Evolutionary conservation across 352 stramenopile genomes (phyloP), one percentile per base, ranked within the genome.

Genomic region (Phytopythium aichiense): DNA sequence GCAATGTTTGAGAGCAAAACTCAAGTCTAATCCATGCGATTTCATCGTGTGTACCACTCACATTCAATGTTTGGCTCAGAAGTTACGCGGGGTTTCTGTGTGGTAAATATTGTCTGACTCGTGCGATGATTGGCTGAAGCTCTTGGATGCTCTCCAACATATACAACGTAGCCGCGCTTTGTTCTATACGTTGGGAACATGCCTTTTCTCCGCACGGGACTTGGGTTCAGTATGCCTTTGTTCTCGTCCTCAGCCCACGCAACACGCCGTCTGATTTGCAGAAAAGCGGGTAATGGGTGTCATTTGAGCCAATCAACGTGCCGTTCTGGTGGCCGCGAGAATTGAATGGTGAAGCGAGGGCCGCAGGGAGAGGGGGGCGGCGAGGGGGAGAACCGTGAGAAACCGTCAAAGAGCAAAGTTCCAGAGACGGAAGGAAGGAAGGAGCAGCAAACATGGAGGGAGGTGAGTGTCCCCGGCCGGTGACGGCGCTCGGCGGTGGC

Each of bases 401-500:
- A 60, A 60, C 35, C 48, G 55, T 60, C 58, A 63, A 63, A 63
- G 56, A 35, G 56, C 15, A 63, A 55, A 61, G 48, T 54, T 54
- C 56, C 48, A 52, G 48, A 53, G 42, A 54, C 61, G 55, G 63
- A 71, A 31, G 51, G 50, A 56, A 67, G 42, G 18, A 45, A 52
- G 46, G 22, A 54, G 48, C 58, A 73, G 60, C 58, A 53, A 67
- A 28, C 30, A 75, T 75, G 68, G 63, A 75, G 57, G 65, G 65
- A 70, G 68, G 68, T 75, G 43, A 33, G 66, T 71, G 49, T 60
- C 33, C 22, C 2, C 35, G 51, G 8, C 25, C 35, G 23, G 46
- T 49, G n/a, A 20, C 37, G 53, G 35, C 53, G 53, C 53, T 46
- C 15, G 11, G 31, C 20, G 20, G 25, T 6, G 12, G 25, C 28